phyloP scores from a whole-genome alignment of 805 yeast species.

The Wickerhamiella allomyrinae region DNA sequence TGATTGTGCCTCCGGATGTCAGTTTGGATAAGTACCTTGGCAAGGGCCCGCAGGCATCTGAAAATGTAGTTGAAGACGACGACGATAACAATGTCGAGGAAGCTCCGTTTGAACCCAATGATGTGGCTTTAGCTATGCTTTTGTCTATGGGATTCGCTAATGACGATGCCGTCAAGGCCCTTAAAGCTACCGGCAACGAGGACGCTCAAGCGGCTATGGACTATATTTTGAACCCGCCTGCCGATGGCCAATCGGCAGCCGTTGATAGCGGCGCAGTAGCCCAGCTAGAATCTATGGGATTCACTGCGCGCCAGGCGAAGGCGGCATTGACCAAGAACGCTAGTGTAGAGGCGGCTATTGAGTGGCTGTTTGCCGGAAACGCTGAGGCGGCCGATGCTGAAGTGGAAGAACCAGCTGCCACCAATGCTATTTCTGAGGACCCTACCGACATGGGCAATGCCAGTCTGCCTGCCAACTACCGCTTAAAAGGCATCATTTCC shows the following conservation, averaged over 20 bases:
- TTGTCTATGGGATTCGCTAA: constrained; percentile 80
- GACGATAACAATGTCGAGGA: constrained; percentile 9
- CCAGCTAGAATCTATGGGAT: constrained; percentile 63
- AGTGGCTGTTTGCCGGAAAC: constrained; percentile 68
- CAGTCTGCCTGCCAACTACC: constrained; percentile 29
- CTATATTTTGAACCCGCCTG: constrained; percentile 46
- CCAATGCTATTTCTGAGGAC: constrained; percentile 6
- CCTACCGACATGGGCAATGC: constrained; percentile 11
- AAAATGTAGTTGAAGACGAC: constrained; percentile 26
- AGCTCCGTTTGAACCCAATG: constrained; percentile 26
- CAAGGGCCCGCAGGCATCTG: constrained; percentile 30
- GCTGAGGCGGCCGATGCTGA: constrained; percentile 59
- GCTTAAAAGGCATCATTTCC: constrained; percentile 54
- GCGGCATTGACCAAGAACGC: constrained; percentile 53
- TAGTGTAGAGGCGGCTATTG: constrained; percentile 65
- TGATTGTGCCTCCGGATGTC: constrained; percentile 30
- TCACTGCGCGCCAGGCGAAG: constrained; percentile 44
- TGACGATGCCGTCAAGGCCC: constrained; percentile 48
- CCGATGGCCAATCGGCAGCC: not conserved
- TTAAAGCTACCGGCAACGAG: constrained; percentile 56
- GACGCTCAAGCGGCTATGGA: constrained; percentile 65
- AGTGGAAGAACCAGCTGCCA: constrained; percentile 9
- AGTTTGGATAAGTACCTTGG: constrained; percentile 33
- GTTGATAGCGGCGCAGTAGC: constrained; percentile 29
- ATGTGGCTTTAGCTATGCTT: constrained; percentile 37